phyloP scores from a whole-genome alignment of 208 protist species.

The Spongospora subterranea region DNA sequence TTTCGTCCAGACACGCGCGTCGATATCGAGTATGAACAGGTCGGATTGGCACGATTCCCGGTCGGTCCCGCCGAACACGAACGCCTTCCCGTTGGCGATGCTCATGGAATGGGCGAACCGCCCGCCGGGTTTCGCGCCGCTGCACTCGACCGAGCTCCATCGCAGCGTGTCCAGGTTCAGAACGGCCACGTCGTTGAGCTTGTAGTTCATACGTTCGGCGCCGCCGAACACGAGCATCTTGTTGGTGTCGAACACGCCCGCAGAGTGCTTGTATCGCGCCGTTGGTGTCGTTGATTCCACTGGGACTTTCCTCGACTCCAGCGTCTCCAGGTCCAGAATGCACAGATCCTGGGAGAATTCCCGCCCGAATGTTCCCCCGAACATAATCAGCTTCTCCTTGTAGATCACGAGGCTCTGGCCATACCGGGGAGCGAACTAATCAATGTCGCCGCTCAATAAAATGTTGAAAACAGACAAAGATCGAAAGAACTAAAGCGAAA shows the following conservation, averaged over 20 bases:
- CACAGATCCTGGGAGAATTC: constrained; percentile 40
- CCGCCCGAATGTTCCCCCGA: constrained; percentile 45
- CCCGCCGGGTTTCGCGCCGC: not conserved
- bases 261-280: constrained; percentile 36
- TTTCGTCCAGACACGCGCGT: not conserved
- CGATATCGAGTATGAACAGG: constrained; percentile 8
- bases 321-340: not conserved
- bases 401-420: not conserved
- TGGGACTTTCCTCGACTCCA: not conserved
- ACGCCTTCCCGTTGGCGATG: not conserved
- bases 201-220: constrained; percentile 36
- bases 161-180: constrained; percentile 12
- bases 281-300: not conserved
- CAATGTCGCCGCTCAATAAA: too few species aligned
- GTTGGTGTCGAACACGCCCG: not conserved
- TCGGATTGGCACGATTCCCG: constrained; percentile 45
- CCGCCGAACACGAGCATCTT: constrained; percentile 44
- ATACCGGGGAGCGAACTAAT: not conserved
- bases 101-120: constrained; percentile 50
- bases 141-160: not conserved
- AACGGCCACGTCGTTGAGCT: constrained; percentile 24
- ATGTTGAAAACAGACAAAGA: too few species aligned
- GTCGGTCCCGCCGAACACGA: constrained; percentile 47
- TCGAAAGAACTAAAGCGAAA: too few species aligned
- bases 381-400: not conserved